phyloP scores from a whole-genome alignment of 192 early-diverging fungal genomes.

The Backusella macrospora region DNA sequence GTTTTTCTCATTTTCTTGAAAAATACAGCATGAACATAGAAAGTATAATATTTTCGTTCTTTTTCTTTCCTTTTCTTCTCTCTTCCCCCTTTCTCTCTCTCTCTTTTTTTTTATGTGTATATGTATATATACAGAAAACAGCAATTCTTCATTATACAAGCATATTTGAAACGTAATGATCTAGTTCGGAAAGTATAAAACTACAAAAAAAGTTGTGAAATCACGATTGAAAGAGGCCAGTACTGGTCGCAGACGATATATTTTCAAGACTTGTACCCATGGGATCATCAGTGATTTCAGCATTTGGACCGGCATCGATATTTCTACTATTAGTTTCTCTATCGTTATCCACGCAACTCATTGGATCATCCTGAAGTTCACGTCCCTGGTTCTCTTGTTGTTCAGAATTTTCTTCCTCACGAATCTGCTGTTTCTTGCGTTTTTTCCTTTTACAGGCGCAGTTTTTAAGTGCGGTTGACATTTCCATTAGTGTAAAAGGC shows the following conservation, averaged over 20 bases:
- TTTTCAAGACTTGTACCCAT: slow-evolving; percentile 13
- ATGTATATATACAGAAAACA: background rate
- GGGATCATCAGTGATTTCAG: background rate
- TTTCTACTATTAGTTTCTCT: background rate
- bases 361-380: background rate
- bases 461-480: slow-evolving; percentile 44
- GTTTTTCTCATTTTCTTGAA: no score
- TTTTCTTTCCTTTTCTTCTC: background rate
- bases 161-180: slow-evolving; percentile 1
- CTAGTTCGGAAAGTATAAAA: background rate
- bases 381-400: background rate
- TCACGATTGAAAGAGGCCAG: background rate
- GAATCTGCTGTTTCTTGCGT: slow-evolving; percentile 26
- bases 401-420: background rate
- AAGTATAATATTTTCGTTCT: no score
- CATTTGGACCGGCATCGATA: background rate
- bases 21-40: slow-evolving; percentile 1
- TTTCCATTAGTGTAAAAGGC: slow-evolving; percentile 53
- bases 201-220: background rate
- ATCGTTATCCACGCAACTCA: background rate
- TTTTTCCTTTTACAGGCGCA: slow-evolving; percentile 34
- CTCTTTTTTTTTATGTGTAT: no score
- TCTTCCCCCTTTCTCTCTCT: background rate
- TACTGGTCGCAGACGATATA: background rate
- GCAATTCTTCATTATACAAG: background rate